Conservation (phyloP, 495 filamentous ascomycete species). For the Hamigera avellanea region DNA sequence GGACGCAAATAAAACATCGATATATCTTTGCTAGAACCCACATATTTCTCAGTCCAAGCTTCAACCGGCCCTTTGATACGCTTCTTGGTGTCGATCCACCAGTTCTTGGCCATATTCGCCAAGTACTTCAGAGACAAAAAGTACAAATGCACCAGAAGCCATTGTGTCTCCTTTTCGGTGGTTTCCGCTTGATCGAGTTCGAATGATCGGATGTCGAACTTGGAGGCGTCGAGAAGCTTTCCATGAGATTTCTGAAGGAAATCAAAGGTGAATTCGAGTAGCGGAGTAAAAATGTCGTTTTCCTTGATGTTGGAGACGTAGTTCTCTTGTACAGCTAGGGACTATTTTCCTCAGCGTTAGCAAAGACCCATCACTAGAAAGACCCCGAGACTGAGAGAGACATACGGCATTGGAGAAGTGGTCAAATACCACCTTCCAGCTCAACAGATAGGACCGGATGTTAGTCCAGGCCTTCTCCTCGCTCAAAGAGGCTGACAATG, state of each 20-base stretch:
- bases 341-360: conserved; percentile 32
- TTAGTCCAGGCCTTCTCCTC: conserved; percentile 31
- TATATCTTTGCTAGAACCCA: conserved; percentile 14
- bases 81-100: conserved; percentile 68
- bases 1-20: not conserved
- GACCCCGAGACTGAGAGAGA: conserved; percentile 1
- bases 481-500: conserved; percentile 35
- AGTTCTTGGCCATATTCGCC: conserved; percentile 69
- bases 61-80: conserved; percentile 68
- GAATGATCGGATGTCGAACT: conserved; percentile 59
- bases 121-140: conserved; percentile 66
- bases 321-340: conserved; percentile 65
- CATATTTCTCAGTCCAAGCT: conserved; percentile 68
- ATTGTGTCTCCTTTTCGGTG: conserved; percentile 59
- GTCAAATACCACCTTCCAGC: conserved; percentile 86
- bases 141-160: conserved; percentile 78
- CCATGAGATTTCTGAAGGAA: conserved; percentile 63
- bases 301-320: conserved; percentile 69
- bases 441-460: conserved; percentile 67
- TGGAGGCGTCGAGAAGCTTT: conserved; percentile 55
- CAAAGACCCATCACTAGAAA: not conserved
- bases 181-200: conserved; percentile 44
- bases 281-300: conserved; percentile 50
- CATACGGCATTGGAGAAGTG: conserved; percentile 64
- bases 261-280: conserved; percentile 71